A percentile compares a stretch with the other conserved stretches of the same genome.
phyloP scores from a whole-genome alignment of 2,329 filamentous ascomycete species.

The Colletotrichum costaricense region DNA sequence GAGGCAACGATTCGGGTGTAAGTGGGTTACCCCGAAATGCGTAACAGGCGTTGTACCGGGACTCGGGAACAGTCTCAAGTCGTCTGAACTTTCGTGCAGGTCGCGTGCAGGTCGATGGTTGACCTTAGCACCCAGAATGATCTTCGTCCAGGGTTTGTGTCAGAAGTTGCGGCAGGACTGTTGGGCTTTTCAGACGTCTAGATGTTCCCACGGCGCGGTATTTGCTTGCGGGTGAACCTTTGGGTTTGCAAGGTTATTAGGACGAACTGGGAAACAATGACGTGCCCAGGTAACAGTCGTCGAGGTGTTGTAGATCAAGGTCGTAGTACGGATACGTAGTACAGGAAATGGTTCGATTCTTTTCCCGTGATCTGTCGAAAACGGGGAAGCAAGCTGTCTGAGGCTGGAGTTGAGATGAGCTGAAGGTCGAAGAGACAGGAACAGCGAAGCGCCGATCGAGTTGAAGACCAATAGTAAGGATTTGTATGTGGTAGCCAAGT shows the following conservation, averaged over 20 bases:
- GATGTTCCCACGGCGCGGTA: background rate
- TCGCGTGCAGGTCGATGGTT: slow-evolving; percentile 3
- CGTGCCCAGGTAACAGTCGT: background rate
- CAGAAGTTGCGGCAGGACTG: slow-evolving; percentile 24
- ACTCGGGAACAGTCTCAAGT: slow-evolving; percentile 33
- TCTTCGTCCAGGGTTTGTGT: slow-evolving; percentile 33
- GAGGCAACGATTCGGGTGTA: slow-evolving; percentile 14
- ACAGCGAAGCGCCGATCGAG: slow-evolving; percentile 2
- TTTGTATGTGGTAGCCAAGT: background rate
- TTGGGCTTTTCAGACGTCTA: slow-evolving; percentile 13
- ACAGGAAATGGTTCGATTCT: background rate
- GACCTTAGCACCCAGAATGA: slow-evolving; percentile 19
- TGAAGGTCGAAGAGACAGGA: slow-evolving; percentile 5
- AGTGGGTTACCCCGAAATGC: slow-evolving; percentile 17
- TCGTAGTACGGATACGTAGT: background rate
- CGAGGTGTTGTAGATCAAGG: background rate
- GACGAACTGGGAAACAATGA: slow-evolving; percentile 18
- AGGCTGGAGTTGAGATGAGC: slow-evolving; percentile 5
- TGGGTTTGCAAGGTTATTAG: slow-evolving; percentile 5
- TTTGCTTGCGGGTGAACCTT: background rate
- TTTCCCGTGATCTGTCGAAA: background rate
- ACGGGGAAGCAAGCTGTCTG: background rate
- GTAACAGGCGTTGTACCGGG: slow-evolving; percentile 30
- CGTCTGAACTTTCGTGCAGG: slow-evolving; percentile 22
- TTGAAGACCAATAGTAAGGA: background rate